These are phyloP conservation scores for Boeremia exigua DNA, from an alignment of 2,329 filamentous ascomycete genomes.

Conservation along the genomic window DNA sequence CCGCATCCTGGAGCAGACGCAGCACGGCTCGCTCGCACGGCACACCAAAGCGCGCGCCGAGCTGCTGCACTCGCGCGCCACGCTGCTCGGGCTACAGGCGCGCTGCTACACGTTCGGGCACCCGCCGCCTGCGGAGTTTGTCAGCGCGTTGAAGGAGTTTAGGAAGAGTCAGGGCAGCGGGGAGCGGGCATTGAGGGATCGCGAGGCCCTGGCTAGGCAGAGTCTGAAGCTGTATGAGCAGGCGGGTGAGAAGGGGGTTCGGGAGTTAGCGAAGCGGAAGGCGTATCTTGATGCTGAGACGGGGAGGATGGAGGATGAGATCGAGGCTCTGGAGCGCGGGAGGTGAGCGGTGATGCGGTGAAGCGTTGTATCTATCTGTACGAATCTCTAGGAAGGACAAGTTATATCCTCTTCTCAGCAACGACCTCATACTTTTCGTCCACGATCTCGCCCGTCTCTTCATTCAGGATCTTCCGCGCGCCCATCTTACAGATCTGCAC, in stretches of 20 bases:
- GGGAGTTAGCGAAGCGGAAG: constrained; percentile 51
- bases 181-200: constrained; percentile 36
- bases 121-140: constrained; percentile 36
- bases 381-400: background rate
- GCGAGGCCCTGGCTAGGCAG: constrained; percentile 41
- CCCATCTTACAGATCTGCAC: constrained; percentile 89
- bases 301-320: constrained; percentile 39
- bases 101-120: constrained; percentile 37
- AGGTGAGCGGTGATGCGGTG: background rate
- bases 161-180: constrained; percentile 38
- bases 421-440: constrained; percentile 62
- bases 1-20: constrained; percentile 54
- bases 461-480: constrained; percentile 65
- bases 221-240: constrained; percentile 46
- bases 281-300: constrained; percentile 45
- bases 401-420: constrained; percentile 33
- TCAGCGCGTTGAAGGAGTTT: constrained; percentile 41
- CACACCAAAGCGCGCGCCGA: constrained; percentile 52
- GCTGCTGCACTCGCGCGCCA: constrained; percentile 50
- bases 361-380: no score
- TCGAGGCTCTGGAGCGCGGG: constrained; percentile 34
- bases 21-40: constrained; percentile 54
- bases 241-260: constrained; percentile 45
- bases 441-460: constrained; percentile 55
- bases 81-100: constrained; percentile 51